These are phyloP conservation scores for Paecilomyces niveus DNA, from an alignment of 2,329 filamentous ascomycete species.

Conservation along the genomic window DNA sequence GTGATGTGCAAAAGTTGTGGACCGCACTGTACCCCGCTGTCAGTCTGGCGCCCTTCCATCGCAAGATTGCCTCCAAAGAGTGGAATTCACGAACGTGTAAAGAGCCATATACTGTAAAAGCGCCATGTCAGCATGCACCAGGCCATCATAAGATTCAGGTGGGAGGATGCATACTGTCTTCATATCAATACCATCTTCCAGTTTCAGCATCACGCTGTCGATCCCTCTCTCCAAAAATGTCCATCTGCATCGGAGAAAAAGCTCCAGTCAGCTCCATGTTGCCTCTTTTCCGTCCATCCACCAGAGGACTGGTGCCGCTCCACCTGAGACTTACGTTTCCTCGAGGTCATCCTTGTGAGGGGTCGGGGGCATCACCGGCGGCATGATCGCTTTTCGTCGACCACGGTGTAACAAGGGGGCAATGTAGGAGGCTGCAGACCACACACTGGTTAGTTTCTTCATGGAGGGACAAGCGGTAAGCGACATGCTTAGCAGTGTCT, in stretches of 20 bases:
- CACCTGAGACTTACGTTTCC: slow-evolving; percentile 48
- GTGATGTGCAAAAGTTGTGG: slow-evolving; percentile 98
- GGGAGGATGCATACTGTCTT: slow-evolving; percentile 55
- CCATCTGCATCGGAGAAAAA: slow-evolving; percentile 55
- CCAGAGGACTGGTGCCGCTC: not conserved
- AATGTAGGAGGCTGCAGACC: slow-evolving; percentile 4
- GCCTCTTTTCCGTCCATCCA: not conserved
- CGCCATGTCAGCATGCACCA: slow-evolving; percentile 9
- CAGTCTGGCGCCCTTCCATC: slow-evolving; percentile 8
- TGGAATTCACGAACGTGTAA: slow-evolving; percentile 62
- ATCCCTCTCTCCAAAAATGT: slow-evolving; percentile 81
- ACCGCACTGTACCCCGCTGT: slow-evolving; percentile 56
- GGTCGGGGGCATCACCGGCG: slow-evolving; percentile 34
- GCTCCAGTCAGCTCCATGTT: slow-evolving; percentile 4
- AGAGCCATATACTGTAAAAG: slow-evolving; percentile 76
- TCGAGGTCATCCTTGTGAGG: slow-evolving; percentile 53
- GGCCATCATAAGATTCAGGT: not conserved
- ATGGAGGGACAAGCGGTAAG: not conserved
- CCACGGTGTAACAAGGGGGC: slow-evolving; percentile 6
- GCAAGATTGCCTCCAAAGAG: slow-evolving; percentile 5
- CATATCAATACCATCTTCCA: slow-evolving; percentile 91
- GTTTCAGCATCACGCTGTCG: slow-evolving; percentile 84
- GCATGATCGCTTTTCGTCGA: slow-evolving; percentile 19
- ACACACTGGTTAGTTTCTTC: slow-evolving; percentile 5
- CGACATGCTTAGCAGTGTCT: not conserved